Base-by-base conservation (phyloP, 2,329 filamentous ascomycete genomes). In the Trichoderma gracile region DNA sequence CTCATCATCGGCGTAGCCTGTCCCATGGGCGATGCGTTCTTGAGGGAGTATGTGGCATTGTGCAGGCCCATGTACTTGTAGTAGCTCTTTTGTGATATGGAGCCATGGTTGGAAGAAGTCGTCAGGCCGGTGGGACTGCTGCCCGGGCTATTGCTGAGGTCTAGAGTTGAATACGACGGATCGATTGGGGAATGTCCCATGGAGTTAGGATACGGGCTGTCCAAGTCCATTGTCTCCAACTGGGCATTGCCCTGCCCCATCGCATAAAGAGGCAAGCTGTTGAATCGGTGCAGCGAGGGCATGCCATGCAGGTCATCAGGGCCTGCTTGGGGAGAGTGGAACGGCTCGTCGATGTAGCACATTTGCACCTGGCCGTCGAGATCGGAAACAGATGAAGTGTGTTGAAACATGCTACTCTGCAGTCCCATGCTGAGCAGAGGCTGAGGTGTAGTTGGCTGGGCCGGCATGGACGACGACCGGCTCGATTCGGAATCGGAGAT, bases 241-340 rank as follows among this genome's bases (percentile, higher is more conserved):
- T 82, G 84, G 10, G 86, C 85, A 69, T 87, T 87, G 71, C 80
- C 82, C 68, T 86, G 84, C 64, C 89, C 86, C 1, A 86, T 82
- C 33, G 88, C 80, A 69, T 86, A 89, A 7, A 47, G 45, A 3
- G 80, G 77, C 70, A 84, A 76, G 71, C 78, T 81, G 5, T 79
- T 70, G n/a, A 79, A 77, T 60, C 81, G 79, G 68, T 83, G 82
- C 54, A 83, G 71, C 71, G 85, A 79, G 19, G 81, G 80, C 50
- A 79, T 82, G 47, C 82, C 80, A 45, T 82, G 78, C 19, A 77
- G 69, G 25, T 75, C 78, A 38, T 77, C 76, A 0, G 79, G 74
- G 3, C 85, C 68, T 67, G 78, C 82, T 65, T 84, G 82, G 30
- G 82, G 78, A 63, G 82, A 80, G 21, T 71, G 71, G 56, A 80